Base-by-base conservation (phyloP, 768 basidiomycete species). In the Tephrocybe sp. region DNA sequence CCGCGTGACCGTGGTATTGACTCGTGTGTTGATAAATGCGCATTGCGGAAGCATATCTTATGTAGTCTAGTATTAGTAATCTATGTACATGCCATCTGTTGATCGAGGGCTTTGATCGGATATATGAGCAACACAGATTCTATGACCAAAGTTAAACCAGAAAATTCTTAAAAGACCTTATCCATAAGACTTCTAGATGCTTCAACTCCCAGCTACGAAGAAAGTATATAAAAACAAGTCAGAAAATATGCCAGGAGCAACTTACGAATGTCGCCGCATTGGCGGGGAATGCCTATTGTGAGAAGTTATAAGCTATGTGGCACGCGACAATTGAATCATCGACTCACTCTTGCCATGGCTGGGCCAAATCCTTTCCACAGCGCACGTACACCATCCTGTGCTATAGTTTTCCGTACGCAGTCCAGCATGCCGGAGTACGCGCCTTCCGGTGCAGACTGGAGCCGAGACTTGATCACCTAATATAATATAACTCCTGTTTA, bases 301-400 rank as follows among this genome's bases (percentile, higher is more conserved):
- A 39, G n/a, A 42, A 16, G 38, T 23, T 21, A 9, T 19, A 33
- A 16, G n/a, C n/a, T n/a, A n/a, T n/a, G n/a, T n/a, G n/a, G n/a
- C n/a, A n/a, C n/a, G n/a, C n/a, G n/a, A n/a, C n/a, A n/a, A n/a
- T n/a, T n/a, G n/a, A 30, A n/a, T 24, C 7, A 11, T 15, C 13
- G 27, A 70, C 86, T 47, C 65, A 90, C 90, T 61, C 91, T 72
- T 52, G 86, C 84, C 95, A 98, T 97, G 15, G 97, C 97, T 13
- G 95, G 97, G 39, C 91, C 94, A 64, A 99, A 91, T 9, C 97
- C 97, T 69, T 89, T 98, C 92, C 94, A 99, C 9, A 99, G 73
- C 1, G 95, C 94, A 23, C 69, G 69, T 15, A 90, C 75, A 36
- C 97, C 97, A 66, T 97, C 94, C 43, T 75, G 79, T 5, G 91